Base-by-base conservation (phyloP, 2,329 filamentous ascomycete species). In the Penicillium sp. region DNA sequence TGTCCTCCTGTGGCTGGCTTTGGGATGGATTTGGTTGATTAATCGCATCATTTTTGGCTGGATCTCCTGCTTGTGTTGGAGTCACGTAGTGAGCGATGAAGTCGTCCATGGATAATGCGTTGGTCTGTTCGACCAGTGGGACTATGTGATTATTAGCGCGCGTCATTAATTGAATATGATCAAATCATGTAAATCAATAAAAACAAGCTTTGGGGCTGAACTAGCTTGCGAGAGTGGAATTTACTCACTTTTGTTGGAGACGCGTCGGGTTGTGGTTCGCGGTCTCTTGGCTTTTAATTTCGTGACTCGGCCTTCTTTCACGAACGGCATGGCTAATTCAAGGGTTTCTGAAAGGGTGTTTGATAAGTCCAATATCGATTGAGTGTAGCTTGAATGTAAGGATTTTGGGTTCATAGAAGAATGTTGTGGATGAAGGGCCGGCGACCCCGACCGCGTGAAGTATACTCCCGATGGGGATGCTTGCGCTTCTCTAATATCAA, bases 111-210 rank as follows among this genome's bases (percentile, higher is more conserved):
- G 70, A 58, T 29, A 81, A 66, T 21, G 70, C 62, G 61, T 81
- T 81, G 57, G 77, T 73, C 38, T 68, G 69, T 58, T 79, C 76
- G 35, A 81, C 73, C 52, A 79, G 62, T 7, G 66, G 59, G 2
- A 43, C 56, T 65, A 61, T 51, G n/a, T 7, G 25, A 31, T 17
- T 13, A 48, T 69, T 58, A 68, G 53, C n/a, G 62, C 57, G 47
- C 36, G 48, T 65, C 48, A 12, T 15, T 21, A 6, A 29, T 41
- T 42, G 15, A 29, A 25, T 23, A 5, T 45, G 17, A 19, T 12
- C 10, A 6, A 19, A 36, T 44, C 4, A 23, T 6, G 36, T 3
- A n/a, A 23, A n/a, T 25, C 36, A n/a, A 42, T 23, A 21, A 25
- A 25, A 21, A 21, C 25, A 42, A n/a, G n/a, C 13, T 42, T 51